Conservation (phyloP, 2,329 filamentous ascomycete species). For the Hyphodiscus sp. region DNA sequence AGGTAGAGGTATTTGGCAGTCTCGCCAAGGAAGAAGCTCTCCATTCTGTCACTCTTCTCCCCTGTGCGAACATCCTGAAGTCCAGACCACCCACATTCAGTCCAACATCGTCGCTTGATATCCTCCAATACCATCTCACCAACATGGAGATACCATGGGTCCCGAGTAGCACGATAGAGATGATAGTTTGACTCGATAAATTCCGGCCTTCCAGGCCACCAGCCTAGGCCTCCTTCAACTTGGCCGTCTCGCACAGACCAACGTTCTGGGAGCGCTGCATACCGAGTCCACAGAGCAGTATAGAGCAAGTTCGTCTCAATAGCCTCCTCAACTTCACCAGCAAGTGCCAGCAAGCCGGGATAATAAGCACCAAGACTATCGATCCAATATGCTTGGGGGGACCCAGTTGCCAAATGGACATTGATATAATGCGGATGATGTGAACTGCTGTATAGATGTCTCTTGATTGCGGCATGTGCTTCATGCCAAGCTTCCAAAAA, state of each 20-base stretch:
- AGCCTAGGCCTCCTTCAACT: constrained; percentile 79
- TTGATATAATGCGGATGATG: constrained; percentile 93
- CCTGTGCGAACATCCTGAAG: constrained; percentile 76
- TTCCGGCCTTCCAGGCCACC: constrained; percentile 94
- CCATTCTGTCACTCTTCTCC: constrained; percentile 90
- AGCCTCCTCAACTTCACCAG: constrained; percentile 86
- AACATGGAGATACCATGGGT: constrained; percentile 93
- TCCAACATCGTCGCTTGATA: constrained; percentile 82
- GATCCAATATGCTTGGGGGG: constrained; percentile 86
- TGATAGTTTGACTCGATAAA: constrained; percentile 97
- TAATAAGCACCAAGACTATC: constrained; percentile 96
- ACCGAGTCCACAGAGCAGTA: constrained; percentile 89
- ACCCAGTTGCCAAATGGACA: constrained; percentile 80
- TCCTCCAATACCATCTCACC: constrained; percentile 93
- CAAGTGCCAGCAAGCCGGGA: constrained; percentile 77
- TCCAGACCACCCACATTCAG: constrained; percentile 87
- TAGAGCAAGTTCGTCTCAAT: constrained; percentile 85
- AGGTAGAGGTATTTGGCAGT: constrained; percentile 95
- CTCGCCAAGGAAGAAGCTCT: constrained; percentile 96
- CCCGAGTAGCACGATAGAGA: constrained; percentile 85
- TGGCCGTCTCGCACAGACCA: constrained; percentile 83
- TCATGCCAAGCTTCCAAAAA: constrained; percentile 82
- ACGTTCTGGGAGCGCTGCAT: constrained; percentile 86
- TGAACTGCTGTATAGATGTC: constrained; percentile 78
- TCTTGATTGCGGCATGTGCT: constrained; percentile 79